Percentiles rank a stretch among this genome's conserved stretches.
These are phyloP conservation scores for Aspergillus unguis DNA, from an alignment of 2,329 filamentous ascomycete genomes.

Conservation along the genomic window DNA sequence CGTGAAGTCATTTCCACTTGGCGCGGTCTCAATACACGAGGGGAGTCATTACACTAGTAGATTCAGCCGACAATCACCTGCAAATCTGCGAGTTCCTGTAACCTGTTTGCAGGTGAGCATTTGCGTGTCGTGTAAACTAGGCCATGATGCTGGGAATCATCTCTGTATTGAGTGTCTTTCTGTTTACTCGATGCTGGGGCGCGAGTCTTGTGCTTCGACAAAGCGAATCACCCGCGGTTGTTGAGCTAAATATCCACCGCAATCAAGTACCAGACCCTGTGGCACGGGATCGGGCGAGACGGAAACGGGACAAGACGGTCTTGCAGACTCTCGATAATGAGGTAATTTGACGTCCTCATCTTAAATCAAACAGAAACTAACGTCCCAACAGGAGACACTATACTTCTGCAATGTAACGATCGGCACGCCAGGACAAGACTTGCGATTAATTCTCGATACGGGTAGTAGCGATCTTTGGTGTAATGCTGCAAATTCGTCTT, in stretches of 20 bases:
- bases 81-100: neutral
- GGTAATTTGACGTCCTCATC: slow-evolving; percentile 24
- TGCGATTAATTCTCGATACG: slow-evolving; percentile 60
- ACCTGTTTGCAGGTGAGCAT: too few species aligned
- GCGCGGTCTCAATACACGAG: too few species aligned
- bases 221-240: slow-evolving; percentile 43
- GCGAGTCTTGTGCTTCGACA: slow-evolving; percentile 29
- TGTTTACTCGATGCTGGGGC: slow-evolving; percentile 17
- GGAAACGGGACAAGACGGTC: slow-evolving; percentile 40
- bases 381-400: slow-evolving; percentile 46
- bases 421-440: slow-evolving; percentile 55
- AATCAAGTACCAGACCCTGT: slow-evolving; percentile 46
- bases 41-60: neutral
- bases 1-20: too few species aligned
- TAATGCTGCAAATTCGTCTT: slow-evolving; percentile 50
- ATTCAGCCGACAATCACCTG: neutral
- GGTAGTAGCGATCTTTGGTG: slow-evolving; percentile 63
- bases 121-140: neutral
- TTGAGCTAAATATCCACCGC: slow-evolving; percentile 52
- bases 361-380: slow-evolving; percentile 1
- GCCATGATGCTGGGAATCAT: slow-evolving; percentile 12
- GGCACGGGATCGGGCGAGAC: slow-evolving; percentile 45
- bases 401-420: slow-evolving; percentile 59
- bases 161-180: slow-evolving; percentile 12
- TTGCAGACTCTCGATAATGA: slow-evolving; percentile 54